These are phyloP conservation scores for Maudiozyma humilis DNA, from an alignment of 1,139 yeast genomes.

Conservation along the genomic window DNA sequence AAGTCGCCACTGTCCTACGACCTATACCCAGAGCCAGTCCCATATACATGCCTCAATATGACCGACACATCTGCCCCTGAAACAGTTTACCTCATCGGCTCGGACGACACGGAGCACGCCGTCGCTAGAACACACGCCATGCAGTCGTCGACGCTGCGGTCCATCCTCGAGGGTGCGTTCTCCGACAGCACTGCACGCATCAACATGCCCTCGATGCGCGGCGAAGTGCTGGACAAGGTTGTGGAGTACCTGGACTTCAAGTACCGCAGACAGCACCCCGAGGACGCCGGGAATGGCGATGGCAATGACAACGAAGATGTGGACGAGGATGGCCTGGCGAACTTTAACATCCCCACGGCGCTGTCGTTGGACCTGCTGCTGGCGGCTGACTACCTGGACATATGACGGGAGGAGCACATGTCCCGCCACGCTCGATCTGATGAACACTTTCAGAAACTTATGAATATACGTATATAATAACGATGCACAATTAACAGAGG, in stretches of 20 bases:
- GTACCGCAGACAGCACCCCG: slow-evolving; percentile 35
- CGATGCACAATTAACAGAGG: too few relatives aligned
- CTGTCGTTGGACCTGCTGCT: slow-evolving; percentile 84
- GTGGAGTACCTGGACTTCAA: slow-evolving; percentile 82
- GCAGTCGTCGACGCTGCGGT: slow-evolving; percentile 72
- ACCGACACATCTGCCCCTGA: not conserved
- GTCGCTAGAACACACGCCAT: slow-evolving; percentile 18
- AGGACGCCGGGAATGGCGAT: too few relatives aligned
- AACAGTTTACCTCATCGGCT: not conserved
- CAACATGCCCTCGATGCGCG: slow-evolving; percentile 48
- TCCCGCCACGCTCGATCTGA: too few relatives aligned
- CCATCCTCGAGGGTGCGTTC: slow-evolving; percentile 38
- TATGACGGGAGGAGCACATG: too few relatives aligned
- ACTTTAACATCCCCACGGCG: slow-evolving; percentile 86
- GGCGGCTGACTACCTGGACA: slow-evolving; percentile 81
- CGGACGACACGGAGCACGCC: not conserved
- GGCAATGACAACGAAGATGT: slow-evolving; percentile 48
- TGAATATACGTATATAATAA: too few relatives aligned
- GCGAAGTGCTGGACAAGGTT: slow-evolving; percentile 66
- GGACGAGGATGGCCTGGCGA: slow-evolving; percentile 49
- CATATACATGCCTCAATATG: not conserved
- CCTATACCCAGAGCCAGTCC: not conserved
- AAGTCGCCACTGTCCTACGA: too few relatives aligned
- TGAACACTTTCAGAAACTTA: too few relatives aligned
- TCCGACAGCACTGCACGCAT: slow-evolving; percentile 35